A percentile compares a stretch with the other conserved stretches of the same genome.
phyloP scores from a whole-genome alignment of 208 protist species.

The Strigomonas galati region DNA sequence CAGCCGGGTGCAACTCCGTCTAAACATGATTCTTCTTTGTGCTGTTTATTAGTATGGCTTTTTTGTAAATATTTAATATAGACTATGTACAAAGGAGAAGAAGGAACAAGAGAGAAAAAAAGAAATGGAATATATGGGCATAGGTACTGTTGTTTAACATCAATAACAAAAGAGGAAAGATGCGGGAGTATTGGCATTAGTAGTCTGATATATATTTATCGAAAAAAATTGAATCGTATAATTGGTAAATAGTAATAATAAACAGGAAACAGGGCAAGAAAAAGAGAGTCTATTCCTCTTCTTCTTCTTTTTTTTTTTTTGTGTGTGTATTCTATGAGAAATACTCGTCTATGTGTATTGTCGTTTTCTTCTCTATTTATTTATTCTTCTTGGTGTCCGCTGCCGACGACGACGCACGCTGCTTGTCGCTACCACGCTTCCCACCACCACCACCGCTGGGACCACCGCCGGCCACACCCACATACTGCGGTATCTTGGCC shows the following conservation, averaged over 20 bases:
- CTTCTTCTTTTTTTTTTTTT: too few relatives aligned
- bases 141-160: too few relatives aligned
- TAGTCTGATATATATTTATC: neutral
- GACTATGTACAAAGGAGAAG: neutral
- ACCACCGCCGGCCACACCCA: too few relatives aligned
- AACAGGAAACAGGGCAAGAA: conserved; percentile 4
- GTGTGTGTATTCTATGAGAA: too few relatives aligned
- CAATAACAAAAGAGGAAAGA: neutral
- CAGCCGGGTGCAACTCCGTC: neutral
- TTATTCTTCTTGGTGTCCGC: too few relatives aligned
- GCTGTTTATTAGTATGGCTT: neutral
- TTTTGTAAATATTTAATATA: neutral
- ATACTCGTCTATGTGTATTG: too few relatives aligned
- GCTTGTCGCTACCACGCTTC: too few relatives aligned
- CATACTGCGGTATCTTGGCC: neutral
- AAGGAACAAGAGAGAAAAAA: neutral
- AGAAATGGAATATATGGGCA: too few relatives aligned
- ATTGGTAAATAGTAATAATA: neutral
- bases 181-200: too few relatives aligned
- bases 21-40: neutral
- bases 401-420: too few relatives aligned
- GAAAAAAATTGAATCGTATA: neutral
- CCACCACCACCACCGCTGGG: too few relatives aligned
- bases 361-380: too few relatives aligned
- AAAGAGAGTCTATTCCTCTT: neutral